A percentile compares a stretch with the other conserved stretches of the same genome.
These are phyloP conservation scores for Betula pendula DNA, from an alignment of 306 rosid genomes.

Conservation along the genomic window DNA sequence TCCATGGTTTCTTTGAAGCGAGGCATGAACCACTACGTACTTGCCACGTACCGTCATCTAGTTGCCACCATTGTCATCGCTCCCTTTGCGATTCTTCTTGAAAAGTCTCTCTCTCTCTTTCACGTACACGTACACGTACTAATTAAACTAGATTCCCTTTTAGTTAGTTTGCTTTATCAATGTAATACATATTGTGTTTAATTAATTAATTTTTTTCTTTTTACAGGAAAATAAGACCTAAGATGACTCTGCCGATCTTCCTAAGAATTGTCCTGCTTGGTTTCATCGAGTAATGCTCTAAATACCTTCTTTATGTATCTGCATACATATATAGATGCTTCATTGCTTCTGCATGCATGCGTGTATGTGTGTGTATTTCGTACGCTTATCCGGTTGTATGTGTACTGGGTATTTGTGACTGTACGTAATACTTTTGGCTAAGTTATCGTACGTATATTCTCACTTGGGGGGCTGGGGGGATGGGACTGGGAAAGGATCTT, in stretches of 20 bases:
- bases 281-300: conserved; percentile 81
- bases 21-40: conserved; percentile 89
- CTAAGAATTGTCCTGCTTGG: conserved; percentile 72
- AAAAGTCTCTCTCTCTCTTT: conserved; percentile 52
- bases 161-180: background rate
- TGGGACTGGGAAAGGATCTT: too few relatives aligned
- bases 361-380: too few relatives aligned
- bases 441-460: too few relatives aligned
- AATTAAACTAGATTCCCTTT: background rate
- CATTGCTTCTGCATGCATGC: too few relatives aligned
- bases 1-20: conserved; percentile 87
- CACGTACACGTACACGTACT: too few relatives aligned
- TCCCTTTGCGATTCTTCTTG: conserved; percentile 82
- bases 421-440: too few relatives aligned
- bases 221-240: conserved; percentile 84
- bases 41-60: conserved; percentile 84
- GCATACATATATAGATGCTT: too few relatives aligned
- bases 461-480: too few relatives aligned
- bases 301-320: background rate
- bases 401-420: too few relatives aligned
- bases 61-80: conserved; percentile 64
- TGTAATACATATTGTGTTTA: background rate
- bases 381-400: too few relatives aligned
- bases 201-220: background rate
- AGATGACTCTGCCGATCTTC: conserved; percentile 89